Evolutionary conservation across 805 yeast genomes (phyloP), one percentile per base, ranked within the genome.

Genomic region (Barnettozyma sucrosica): DNA sequence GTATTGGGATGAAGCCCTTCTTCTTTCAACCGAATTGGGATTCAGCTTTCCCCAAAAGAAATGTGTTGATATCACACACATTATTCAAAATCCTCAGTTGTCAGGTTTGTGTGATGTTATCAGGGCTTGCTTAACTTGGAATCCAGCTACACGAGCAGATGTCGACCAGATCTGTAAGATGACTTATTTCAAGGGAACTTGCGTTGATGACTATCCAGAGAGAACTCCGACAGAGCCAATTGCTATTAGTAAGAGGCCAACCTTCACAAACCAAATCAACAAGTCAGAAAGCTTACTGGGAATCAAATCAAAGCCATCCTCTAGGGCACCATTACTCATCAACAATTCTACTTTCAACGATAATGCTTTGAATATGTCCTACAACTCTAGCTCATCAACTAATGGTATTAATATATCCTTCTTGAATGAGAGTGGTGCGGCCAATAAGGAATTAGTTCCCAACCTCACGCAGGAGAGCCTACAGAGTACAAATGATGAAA

Each of bases 121-220:
- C 58, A 55, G 72, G 64, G 45, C 49, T 5, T 85, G 90, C 55
- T 68, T 89, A 30, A 67, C 74, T 44, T 89, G 97, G 96, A 82
- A 88, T 64, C 95, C 96, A 2, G 63, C 65, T n/a, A 60, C 64
- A n/a, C 72, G 95, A 54, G 74, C 79, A 0, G 73, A 75, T 34
- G 83, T 76, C 2, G 69, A 69, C 1, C 64, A 64, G 8, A 54
- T 85, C 26, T 68, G 80, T 50, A 44, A 64, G 14, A 69, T 77
- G 76, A 66, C 74, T 0, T 85, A 80, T 61, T 85, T 85, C 63
- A 64, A 65, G 43, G 70, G 70, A 16, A 70, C 83, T 2, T 61
- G 68, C 46, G 64, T 62, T 30, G 60, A 62, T 38, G 55, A 50
- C 19, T 39, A 44, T 28, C 19, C 24, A n/a, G 32, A 25, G 24